These are phyloP conservation scores for Penicillium expansum DNA, from an alignment of 2,329 filamentous ascomycete species.

Conservation along the genomic window DNA sequence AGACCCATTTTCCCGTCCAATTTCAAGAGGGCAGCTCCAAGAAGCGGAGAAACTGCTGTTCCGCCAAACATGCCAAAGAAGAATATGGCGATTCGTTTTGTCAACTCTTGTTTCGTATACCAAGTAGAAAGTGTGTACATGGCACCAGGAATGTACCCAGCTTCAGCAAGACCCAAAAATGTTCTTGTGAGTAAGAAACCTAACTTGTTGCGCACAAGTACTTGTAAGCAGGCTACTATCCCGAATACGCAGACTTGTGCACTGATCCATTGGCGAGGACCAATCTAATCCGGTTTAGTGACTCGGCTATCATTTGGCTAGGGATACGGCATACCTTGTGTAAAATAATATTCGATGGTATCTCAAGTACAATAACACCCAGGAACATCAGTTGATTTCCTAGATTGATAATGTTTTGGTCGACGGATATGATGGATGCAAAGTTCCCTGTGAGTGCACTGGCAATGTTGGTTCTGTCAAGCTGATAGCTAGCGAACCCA, in stretches of 20 bases:
- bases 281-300: constrained; percentile 30
- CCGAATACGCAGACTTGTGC: constrained; percentile 52
- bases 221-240: constrained; percentile 46
- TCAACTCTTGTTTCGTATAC: constrained; percentile 50
- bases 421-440: constrained; percentile 43
- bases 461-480: constrained; percentile 54
- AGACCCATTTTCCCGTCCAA: constrained; percentile 44
- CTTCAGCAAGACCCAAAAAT: constrained; percentile 50
- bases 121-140: constrained; percentile 54
- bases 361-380: constrained; percentile 51
- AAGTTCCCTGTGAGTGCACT: constrained; percentile 53
- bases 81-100: constrained; percentile 50
- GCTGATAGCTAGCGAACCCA: constrained; percentile 52
- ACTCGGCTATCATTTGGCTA: constrained; percentile 16
- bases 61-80: constrained; percentile 57
- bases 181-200: constrained; percentile 48
- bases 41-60: constrained; percentile 49
- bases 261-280: constrained; percentile 51
- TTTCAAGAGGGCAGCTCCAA: constrained; percentile 50
- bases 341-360: constrained; percentile 50
- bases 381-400: constrained; percentile 56
- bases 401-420: constrained; percentile 51
- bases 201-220: constrained; percentile 43
- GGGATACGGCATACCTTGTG: constrained; percentile 15
- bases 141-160: constrained; percentile 53